Evolutionary conservation across 805 yeast species (phyloP).

Genomic region (Teunomyces atbi): DNA sequence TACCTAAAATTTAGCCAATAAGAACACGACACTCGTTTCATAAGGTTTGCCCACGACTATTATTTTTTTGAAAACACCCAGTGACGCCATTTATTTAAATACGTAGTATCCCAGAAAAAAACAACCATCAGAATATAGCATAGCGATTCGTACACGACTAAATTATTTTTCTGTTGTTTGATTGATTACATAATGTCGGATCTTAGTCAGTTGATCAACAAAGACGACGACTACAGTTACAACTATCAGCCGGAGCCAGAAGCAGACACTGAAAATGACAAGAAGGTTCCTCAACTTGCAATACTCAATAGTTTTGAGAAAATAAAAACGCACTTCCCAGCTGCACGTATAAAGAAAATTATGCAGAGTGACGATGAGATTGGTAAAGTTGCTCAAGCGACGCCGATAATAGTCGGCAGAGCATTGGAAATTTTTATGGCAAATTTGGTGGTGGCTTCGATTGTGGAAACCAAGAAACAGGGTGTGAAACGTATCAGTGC

Average conservation of each 20-base stretch:
- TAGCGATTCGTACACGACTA: background rate
- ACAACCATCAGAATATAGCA: background rate
- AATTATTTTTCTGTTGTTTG: too few relatives aligned
- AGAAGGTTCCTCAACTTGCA: constrained; percentile 29
- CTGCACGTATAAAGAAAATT: constrained; percentile 90
- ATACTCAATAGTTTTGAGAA: constrained; percentile 40
- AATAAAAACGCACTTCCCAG: constrained; percentile 82
- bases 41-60: background rate
- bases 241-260: constrained; percentile 7
- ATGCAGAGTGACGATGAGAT: constrained; percentile 99
- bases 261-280: background rate
- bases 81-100: constrained; percentile 4
- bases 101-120: background rate
- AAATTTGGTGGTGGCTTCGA: constrained; percentile 79
- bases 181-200: constrained; percentile 19
- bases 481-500: constrained; percentile 83
- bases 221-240: constrained; percentile 19
- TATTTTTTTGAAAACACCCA: background rate
- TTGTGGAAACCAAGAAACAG: constrained; percentile 68
- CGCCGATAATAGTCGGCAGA: constrained; percentile 96
- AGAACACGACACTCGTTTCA: background rate
- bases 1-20: background rate
- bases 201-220: constrained; percentile 26
- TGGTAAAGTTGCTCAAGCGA: constrained; percentile 97
- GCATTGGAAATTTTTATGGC: constrained; percentile 92